Evolutionary conservation across 805 yeast species (phyloP).

Genomic region (Tetrapisispora fleetii): DNA sequence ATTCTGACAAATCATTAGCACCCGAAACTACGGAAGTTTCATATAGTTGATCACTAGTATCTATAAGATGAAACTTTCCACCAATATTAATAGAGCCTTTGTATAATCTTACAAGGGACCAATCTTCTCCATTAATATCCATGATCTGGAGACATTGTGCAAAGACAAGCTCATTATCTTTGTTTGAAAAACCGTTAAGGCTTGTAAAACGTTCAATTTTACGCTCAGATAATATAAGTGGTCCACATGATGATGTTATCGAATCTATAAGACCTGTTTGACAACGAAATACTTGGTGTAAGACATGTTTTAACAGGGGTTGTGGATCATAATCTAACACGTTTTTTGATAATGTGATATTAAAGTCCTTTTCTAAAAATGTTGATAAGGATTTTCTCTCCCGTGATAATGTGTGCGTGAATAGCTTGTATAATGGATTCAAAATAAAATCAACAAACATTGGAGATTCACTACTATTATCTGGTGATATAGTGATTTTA

Average conservation of each 20-base stretch:
- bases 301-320: conserved; percentile 45
- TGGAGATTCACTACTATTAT: conserved; percentile 22
- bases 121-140: conserved; percentile 43
- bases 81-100: conserved; percentile 50
- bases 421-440: conserved; percentile 71
- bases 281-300: conserved; percentile 43
- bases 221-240: conserved; percentile 27
- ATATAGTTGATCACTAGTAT: conserved; percentile 18
- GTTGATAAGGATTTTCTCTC: conserved; percentile 35
- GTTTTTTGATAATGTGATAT: conserved; percentile 34
- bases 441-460: conserved; percentile 59
- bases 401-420: conserved; percentile 48
- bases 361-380: conserved; percentile 41
- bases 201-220: conserved; percentile 17
- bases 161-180: conserved; percentile 8
- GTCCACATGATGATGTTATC: conserved; percentile 14
- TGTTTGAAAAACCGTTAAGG: background rate
- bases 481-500: conserved; percentile 34
- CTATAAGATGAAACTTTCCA: conserved; percentile 42
- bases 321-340: conserved; percentile 45
- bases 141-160: conserved; percentile 52
- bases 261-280: conserved; percentile 45
- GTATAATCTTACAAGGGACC: conserved; percentile 50
- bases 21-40: conserved; percentile 22
- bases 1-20: conserved; percentile 38